These are phyloP conservation scores for Solanum stenotomum DNA, from an alignment of 257 asterid species.

Conservation along the genomic window DNA sequence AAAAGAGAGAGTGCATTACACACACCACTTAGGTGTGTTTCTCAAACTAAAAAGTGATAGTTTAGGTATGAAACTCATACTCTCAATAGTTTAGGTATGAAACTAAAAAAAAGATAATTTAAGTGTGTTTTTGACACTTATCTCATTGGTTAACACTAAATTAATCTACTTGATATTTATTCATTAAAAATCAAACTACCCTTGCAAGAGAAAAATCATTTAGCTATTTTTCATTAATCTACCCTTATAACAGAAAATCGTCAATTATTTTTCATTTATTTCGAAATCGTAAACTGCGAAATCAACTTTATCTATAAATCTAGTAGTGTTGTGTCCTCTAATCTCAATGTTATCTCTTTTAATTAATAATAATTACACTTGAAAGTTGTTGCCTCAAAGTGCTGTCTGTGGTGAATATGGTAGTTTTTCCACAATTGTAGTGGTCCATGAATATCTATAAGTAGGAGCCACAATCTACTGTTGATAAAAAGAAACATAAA, in stretches of 20 bases:
- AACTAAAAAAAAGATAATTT: too few relatives aligned
- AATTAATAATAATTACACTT: background rate
- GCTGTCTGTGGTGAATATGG: background rate
- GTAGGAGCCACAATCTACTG: background rate
- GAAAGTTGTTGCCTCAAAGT: background rate
- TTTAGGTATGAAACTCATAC: too few relatives aligned
- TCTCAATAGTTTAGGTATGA: too few relatives aligned
- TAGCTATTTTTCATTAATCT: background rate
- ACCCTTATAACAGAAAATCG: background rate
- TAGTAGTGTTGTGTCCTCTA: background rate
- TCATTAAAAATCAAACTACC: background rate
- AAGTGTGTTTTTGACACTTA: too few relatives aligned
- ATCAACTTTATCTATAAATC: background rate
- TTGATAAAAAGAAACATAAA: background rate
- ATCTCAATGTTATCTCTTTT: background rate
- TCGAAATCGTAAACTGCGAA: background rate
- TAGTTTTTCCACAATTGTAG: background rate
- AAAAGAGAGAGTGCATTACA: too few relatives aligned
- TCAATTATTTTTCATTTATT: background rate
- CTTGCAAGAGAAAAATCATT: background rate
- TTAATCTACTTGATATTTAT: background rate
- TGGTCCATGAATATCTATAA: background rate
- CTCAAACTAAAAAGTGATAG: too few relatives aligned
- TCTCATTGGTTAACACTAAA: background rate
- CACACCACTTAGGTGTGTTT: too few relatives aligned